Evolutionary conservation across 2,329 filamentous ascomycete species (phyloP).

Genomic region (Orbilia javanica): DNA sequence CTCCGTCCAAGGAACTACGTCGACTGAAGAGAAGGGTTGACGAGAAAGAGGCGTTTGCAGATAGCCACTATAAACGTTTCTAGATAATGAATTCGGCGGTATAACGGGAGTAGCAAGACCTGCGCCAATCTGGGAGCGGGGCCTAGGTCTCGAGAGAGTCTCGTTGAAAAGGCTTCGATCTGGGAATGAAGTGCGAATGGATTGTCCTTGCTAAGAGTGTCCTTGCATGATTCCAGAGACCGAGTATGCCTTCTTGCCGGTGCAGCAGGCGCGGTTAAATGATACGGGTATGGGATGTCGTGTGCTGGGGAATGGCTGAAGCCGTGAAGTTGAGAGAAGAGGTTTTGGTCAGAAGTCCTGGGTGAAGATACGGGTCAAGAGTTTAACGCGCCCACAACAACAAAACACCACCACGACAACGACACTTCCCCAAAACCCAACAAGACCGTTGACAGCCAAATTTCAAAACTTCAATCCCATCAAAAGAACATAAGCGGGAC

Average conservation of each 20-base stretch:
- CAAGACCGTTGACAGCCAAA: background rate
- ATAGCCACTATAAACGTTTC: background rate
- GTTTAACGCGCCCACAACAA: slow-evolving; percentile 43
- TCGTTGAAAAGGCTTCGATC: background rate
- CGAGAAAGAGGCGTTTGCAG: background rate
- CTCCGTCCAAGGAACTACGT: background rate
- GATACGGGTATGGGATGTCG: background rate
- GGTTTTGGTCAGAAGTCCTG: background rate
- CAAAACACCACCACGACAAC: slow-evolving; percentile 45
- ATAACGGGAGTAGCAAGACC: background rate
- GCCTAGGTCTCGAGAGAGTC: slow-evolving; percentile 9
- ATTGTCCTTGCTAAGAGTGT: slow-evolving; percentile 27
- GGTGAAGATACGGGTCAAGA: background rate
- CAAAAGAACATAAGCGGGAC: background rate
- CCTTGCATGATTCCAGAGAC: slow-evolving; percentile 31
- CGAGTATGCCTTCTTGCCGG: slow-evolving; percentile 1
- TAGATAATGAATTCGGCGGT: background rate
- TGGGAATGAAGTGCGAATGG: slow-evolving; percentile 17
- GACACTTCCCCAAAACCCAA: slow-evolving; percentile 7
- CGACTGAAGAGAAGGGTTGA: background rate
- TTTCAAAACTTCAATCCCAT: slow-evolving; percentile 4
- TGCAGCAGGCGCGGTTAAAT: slow-evolving; percentile 11
- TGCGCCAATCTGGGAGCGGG: slow-evolving; percentile 7
- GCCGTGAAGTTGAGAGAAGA: slow-evolving; percentile 6
- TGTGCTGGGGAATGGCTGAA: slow-evolving; percentile 1